Conservation (phyloP, 331 rosid genomes). For the Quercus lobata region DNA sequence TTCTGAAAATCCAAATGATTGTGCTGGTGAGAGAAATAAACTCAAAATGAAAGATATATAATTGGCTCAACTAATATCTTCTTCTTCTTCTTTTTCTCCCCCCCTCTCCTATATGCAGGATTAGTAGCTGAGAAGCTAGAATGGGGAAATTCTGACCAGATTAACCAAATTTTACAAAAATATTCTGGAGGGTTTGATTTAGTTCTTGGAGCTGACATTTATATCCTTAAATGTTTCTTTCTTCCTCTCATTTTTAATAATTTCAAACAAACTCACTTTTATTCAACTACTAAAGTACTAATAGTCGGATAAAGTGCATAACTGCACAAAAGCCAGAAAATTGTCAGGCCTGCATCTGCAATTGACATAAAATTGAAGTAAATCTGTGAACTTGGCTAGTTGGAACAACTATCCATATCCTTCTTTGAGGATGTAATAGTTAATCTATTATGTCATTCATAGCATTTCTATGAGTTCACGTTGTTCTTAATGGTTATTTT, state of each 20-base stretch:
- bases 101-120: slow-evolving; percentile 34
- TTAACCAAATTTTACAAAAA: slow-evolving; percentile 48
- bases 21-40: slow-evolving; percentile 51
- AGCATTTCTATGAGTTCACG: background rate
- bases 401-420: background rate
- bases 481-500: background rate
- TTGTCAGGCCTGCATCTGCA: background rate
- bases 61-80: slow-evolving; percentile 10
- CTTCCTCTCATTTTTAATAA: slow-evolving; percentile 16
- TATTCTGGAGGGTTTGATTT: slow-evolving; percentile 69
- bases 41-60: slow-evolving; percentile 6
- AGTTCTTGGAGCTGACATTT: slow-evolving; percentile 93
- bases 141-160: slow-evolving; percentile 82
- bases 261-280: too few relatives aligned
- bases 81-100: background rate
- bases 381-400: background rate
- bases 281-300: background rate
- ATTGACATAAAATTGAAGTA: background rate
- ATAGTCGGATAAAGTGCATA: background rate
- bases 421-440: background rate
- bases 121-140: slow-evolving; percentile 73
- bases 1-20: slow-evolving; percentile 35
- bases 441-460: background rate
- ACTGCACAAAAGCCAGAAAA: background rate
- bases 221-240: slow-evolving; percentile 51